Base-by-base conservation (phyloP, 2,329 filamentous ascomycete genomes). In the Salinomyces thailandicus region DNA sequence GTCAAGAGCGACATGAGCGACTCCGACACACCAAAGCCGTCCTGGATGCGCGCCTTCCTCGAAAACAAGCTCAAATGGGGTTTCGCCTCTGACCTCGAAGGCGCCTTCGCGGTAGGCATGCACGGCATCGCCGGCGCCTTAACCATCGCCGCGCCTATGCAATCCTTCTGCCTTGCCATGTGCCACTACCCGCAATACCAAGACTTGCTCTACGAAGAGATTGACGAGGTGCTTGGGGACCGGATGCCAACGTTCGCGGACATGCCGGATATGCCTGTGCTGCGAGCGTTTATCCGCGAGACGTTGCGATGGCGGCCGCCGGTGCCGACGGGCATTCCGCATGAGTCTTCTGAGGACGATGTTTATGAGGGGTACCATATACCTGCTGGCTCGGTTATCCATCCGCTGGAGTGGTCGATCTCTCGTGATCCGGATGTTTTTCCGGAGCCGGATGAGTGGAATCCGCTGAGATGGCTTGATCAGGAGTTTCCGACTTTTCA, bases 391-490 rank as follows among this genome's bases (percentile, higher is more conserved):
- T 64, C 67, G 0, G 58, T 62, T 17, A 67, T 73, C 1, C 64
- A 64, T 5, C 61, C 64, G 27, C 57, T 64, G 2, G 55, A 65
- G 0, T 67, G 59, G 39, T 60, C 66, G 17, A 52, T 73, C 2
- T 69, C 72, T 43, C 58, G 64, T 29, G 62, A 70, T 33, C 53
- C 61, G 1, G 39, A 43, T 1, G 52, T 67, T 0, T 73, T 69
- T 35, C 57, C 60, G 0, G 51, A 67, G 3, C 62, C 70, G 0
- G 44, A 53, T 2, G 37, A 27, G 5, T 73, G 72, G 49, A 45
- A 50, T 12, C 70, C 71, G 0, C 66, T 70, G 36, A 53, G 71
- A 33, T 73, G 70, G 70, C 39, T 64, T 2, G 46, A 61, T 7
- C 20, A 42, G 14, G 38, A 39, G 16, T 53, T 41, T 16, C 48